These are phyloP conservation scores for Orobanche coerulescens DNA, from an alignment of 257 asterid genomes.

Conservation along the genomic window DNA sequence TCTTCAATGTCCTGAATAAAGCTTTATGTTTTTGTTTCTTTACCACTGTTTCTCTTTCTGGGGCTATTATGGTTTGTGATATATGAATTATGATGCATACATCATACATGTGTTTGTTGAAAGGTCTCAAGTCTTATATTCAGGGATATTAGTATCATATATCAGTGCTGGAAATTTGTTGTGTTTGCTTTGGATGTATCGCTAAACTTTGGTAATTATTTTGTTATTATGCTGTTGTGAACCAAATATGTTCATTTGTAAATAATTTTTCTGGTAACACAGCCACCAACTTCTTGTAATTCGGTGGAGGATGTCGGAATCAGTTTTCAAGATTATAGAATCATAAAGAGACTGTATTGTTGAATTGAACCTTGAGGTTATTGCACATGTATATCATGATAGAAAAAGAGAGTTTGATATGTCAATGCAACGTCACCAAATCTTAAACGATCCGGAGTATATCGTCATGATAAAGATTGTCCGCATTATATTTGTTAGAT, in stretches of 20 bases:
- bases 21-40: neutral
- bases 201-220: neutral
- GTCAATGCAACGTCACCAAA: neutral
- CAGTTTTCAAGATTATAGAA: no score
- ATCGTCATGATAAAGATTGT: neutral
- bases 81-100: no score
- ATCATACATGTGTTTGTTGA: neutral
- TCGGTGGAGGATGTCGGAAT: no score
- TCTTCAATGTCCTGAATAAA: neutral
- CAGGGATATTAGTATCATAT: neutral
- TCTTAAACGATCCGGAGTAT: neutral
- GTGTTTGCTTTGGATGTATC: neutral
- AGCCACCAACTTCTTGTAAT: neutral
- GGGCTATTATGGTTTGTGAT: neutral
- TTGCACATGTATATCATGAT: neutral
- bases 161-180: conserved; percentile 3
- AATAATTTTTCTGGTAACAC: neutral
- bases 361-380: neutral
- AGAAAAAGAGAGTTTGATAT: neutral
- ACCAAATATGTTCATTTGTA: neutral
- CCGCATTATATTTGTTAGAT: neutral
- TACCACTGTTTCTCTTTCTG: neutral
- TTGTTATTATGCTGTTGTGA: neutral
- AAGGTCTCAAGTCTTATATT: neutral
- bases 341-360: neutral